These are phyloP conservation scores for Arthrobotrys conoides DNA, from an alignment of 2,329 filamentous ascomycete species.

Conservation along the genomic window DNA sequence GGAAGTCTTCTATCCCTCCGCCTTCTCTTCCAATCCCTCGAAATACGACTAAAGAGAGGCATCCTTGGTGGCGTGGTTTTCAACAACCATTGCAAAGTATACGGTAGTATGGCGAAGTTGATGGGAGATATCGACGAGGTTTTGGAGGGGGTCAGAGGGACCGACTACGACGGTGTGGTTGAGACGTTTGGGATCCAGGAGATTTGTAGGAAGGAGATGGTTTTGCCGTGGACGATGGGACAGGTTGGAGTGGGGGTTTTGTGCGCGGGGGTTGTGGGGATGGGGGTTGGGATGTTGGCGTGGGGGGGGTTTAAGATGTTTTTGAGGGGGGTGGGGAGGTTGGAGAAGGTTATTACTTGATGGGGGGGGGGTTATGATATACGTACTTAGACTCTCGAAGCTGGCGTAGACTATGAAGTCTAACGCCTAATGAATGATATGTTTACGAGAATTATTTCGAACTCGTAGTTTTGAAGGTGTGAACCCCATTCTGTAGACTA, in stretches of 20 bases:
- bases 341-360: slow-evolving; percentile 18
- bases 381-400: no score
- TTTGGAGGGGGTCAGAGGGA: slow-evolving; percentile 18
- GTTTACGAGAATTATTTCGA: no score
- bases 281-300: neutral
- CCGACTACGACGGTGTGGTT: slow-evolving; percentile 5
- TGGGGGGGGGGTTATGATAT: neutral
- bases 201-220: slow-evolving; percentile 9
- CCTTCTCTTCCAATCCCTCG: slow-evolving; percentile 27
- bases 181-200: slow-evolving; percentile 32
- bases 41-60: neutral
- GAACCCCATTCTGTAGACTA: no score
- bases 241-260: slow-evolving; percentile 14
- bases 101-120: slow-evolving; percentile 37
- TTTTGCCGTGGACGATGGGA: slow-evolving; percentile 19
- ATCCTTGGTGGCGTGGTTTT: neutral
- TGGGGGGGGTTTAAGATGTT: slow-evolving; percentile 33
- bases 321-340: neutral
- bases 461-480: no score
- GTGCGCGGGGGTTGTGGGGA: neutral
- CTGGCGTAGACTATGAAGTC: no score
- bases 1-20: slow-evolving; percentile 28
- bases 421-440: no score
- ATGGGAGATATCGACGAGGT: slow-evolving; percentile 28
- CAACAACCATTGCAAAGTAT: slow-evolving; percentile 17